Evolutionary conservation across 2,329 filamentous ascomycete genomes (phyloP).

Genomic region (Xylaria sp.): DNA sequence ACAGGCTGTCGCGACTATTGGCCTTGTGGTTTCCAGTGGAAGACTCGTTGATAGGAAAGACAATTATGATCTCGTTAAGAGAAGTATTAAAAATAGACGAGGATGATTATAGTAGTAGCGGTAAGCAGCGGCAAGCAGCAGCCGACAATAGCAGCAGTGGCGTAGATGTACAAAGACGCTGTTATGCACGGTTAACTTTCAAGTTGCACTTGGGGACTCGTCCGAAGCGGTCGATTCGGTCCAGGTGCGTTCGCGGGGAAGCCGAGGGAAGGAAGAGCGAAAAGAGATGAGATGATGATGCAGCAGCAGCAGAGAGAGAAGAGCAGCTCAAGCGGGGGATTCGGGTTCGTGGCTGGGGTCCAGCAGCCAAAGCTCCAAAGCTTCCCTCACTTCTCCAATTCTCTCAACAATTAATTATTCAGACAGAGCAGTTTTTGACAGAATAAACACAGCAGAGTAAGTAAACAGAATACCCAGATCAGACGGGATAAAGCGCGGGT

Average conservation of each 20-base stretch:
- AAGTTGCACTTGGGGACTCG: background rate
- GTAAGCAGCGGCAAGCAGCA: background rate
- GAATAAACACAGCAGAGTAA: background rate
- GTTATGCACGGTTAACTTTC: conserved; percentile 18
- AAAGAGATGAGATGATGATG: conserved; percentile 22
- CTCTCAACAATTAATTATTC: background rate
- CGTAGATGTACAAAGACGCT: background rate
- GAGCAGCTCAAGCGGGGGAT: conserved; percentile 23
- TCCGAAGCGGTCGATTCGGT: background rate
- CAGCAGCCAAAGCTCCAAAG: conserved; percentile 38
- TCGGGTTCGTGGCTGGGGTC: conserved; percentile 37
- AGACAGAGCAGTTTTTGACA: background rate
- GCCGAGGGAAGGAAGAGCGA: conserved; percentile 24
- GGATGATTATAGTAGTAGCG: background rate
- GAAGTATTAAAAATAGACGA: conserved; percentile 16
- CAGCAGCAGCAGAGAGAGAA: conserved; percentile 3
- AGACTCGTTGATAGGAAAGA: background rate
- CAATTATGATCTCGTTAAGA: background rate
- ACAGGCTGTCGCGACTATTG: background rate
- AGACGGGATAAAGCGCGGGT: background rate
- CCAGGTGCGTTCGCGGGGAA: conserved; percentile 28
- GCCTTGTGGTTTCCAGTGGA: background rate
- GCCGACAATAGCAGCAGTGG: background rate
- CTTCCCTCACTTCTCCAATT: conserved; percentile 28
- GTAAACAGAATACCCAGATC: background rate